Evolutionary conservation across 129 eudicot species (phyloP).

Genomic region (Flaveria brownii): DNA sequence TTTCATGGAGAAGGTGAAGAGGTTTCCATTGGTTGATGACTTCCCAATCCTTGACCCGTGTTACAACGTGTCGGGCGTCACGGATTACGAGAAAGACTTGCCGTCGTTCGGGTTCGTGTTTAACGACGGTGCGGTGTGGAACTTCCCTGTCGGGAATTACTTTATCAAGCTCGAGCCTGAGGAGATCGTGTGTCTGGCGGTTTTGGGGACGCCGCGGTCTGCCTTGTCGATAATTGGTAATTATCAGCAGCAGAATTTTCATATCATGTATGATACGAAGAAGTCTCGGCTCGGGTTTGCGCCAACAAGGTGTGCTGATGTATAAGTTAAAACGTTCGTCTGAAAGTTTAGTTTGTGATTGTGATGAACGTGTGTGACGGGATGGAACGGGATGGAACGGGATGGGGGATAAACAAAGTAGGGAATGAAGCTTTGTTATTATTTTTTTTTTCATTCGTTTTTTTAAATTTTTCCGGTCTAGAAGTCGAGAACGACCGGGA

Average conservation of each 20-base stretch:
- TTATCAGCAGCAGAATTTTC: constrained; percentile 96
- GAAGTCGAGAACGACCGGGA: constrained; percentile 37
- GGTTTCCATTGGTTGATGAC: constrained; percentile 56
- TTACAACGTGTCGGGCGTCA: constrained; percentile 78
- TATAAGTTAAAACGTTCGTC: constrained; percentile 25
- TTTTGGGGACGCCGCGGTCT: constrained; percentile 72
- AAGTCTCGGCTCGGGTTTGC: constrained; percentile 89
- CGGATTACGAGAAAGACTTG: constrained; percentile 44
- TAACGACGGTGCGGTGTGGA: constrained; percentile 80
- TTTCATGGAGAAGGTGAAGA: constrained; percentile 51
- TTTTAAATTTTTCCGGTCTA: constrained; percentile 31
- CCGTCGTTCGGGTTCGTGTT: constrained; percentile 75
- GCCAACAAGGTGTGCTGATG: constrained; percentile 75
- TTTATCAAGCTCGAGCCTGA: constrained; percentile 83
- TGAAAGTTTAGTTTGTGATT: too few relatives aligned
- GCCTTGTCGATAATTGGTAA: constrained; percentile 85
- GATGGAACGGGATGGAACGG: background rate
- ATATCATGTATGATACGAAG: constrained; percentile 78
- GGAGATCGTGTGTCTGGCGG: constrained; percentile 78
- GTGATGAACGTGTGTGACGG: background rate
- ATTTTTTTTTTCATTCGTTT: background rate
- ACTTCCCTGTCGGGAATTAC: constrained; percentile 81
- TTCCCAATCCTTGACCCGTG: constrained; percentile 83
- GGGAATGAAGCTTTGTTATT: background rate
- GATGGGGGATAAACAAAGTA: constrained; percentile 17